Percentiles rank a stretch among this genome's conserved stretches.
phyloP scores from a whole-genome alignment of 257 asterid genomes.

The Ocimum tenuiflorum region DNA sequence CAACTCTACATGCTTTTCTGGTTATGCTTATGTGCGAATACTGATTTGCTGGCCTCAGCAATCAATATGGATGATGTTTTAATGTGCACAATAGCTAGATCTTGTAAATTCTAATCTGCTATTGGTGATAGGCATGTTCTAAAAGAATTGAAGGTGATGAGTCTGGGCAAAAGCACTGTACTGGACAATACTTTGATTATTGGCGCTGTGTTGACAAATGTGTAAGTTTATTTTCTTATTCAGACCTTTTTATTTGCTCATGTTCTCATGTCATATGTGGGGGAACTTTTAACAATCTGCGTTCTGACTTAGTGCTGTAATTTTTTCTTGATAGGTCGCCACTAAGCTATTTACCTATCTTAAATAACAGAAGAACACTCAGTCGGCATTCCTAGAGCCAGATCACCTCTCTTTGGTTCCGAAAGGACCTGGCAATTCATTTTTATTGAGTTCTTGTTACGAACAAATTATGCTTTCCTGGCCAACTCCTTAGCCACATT shows the following conservation, averaged over 20 bases:
- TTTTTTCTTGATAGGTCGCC: constrained; percentile 24
- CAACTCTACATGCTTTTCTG: background rate
- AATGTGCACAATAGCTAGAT: background rate
- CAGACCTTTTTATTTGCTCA: too few species aligned
- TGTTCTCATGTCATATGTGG: too few species aligned
- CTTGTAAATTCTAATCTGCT: background rate
- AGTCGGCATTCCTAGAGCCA: constrained; percentile 13
- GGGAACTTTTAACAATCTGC: background rate
- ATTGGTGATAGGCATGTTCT: constrained; percentile 48
- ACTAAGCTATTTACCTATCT: constrained; percentile 43
- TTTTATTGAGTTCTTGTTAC: constrained; percentile 17
- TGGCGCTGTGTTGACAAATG: constrained; percentile 73
- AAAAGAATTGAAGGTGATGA: constrained; percentile 68
- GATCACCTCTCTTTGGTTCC: constrained; percentile 1
- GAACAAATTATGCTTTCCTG: constrained; percentile 18
- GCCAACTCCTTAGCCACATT: constrained; percentile 17
- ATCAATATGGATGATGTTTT: background rate
- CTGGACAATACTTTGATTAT: constrained; percentile 83
- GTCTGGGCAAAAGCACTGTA: constrained; percentile 70
- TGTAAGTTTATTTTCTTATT: constrained; percentile 25
- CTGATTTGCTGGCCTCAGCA: background rate
- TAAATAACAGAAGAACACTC: constrained; percentile 32
- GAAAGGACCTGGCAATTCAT: constrained; percentile 10
- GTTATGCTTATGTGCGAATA: background rate
- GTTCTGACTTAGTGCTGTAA: constrained; percentile 8